Conservation (phyloP, 257 asterid genomes). For the Galeopsis tetrahit region DNA sequence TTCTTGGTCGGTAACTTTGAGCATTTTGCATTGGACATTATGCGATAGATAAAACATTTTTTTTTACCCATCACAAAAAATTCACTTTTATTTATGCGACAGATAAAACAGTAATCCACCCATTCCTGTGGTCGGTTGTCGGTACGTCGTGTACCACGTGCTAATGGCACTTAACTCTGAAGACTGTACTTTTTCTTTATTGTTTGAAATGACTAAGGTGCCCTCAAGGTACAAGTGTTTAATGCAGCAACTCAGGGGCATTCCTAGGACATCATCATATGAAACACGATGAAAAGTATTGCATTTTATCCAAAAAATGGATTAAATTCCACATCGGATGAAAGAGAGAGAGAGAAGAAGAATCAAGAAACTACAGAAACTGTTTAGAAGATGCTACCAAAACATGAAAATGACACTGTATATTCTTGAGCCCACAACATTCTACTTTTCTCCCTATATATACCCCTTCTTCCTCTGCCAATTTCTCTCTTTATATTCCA, state of each 20-base stretch:
- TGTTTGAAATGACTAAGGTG: not conserved
- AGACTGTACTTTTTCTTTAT: not conserved
- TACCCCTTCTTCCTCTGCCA: slow-evolving; percentile 25
- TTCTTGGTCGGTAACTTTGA: too few relatives aligned
- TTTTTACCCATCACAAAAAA: too few relatives aligned
- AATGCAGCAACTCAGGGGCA: slow-evolving; percentile 26
- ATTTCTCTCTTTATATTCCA: slow-evolving; percentile 38
- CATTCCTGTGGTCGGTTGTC: not conserved
- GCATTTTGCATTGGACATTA: too few relatives aligned
- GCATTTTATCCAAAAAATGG: slow-evolving; percentile 28
- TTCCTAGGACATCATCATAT: slow-evolving; percentile 2
- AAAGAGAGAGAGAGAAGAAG: slow-evolving; percentile 21
- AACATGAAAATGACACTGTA: slow-evolving; percentile 38
- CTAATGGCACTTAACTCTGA: not conserved
- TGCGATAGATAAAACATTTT: too few relatives aligned
- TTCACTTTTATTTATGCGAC: too few relatives aligned
- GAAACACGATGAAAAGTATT: slow-evolving; percentile 13
- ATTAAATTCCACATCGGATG: slow-evolving; percentile 34
- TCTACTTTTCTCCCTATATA: slow-evolving; percentile 25
- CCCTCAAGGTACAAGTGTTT: slow-evolving; percentile 27
- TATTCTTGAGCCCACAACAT: slow-evolving; percentile 39
- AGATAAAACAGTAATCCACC: not conserved
- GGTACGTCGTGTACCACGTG: slow-evolving; percentile 25
- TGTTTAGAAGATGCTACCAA: slow-evolving; percentile 42
- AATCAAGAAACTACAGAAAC: slow-evolving; percentile 38